Evolutionary conservation across 768 basidiomycete species (phyloP), one percentile per base, ranked within the genome.

Genomic region (Exsudoporus frostii): DNA sequence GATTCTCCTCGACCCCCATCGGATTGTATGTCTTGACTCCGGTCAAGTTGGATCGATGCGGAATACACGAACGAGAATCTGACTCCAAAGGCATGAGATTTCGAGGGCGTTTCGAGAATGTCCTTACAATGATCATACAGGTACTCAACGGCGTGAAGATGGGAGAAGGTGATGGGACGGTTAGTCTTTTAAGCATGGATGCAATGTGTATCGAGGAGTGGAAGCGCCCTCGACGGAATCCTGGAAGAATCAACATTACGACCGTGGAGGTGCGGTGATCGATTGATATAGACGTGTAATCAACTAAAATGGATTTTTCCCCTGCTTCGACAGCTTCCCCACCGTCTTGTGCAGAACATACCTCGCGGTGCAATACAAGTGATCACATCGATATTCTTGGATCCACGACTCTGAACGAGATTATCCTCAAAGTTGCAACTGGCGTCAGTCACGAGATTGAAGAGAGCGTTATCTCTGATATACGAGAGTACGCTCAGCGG

Each of bases 161-260:
- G 70, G 92, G 92, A 37, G 93, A 97, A 73, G 96, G 94, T 8
- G 97, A 98, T 67, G 96, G 97, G 13, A 98, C 97, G 2, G 93
- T 94, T 22, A 84, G 84, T 60, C 71, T 93, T 38, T 64, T 95
- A 32, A 91, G 89, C 59, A 76, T 94, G 48, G 96, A 94, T 15
- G 84, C 90, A n/a, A 97, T 98, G 93, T 98, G 96, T 63, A 86
- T 89, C 11, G 92, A 93, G 65, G 96, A 95, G 7, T 97, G 95
- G 96, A 90, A 89, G 69, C 77, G 85, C 51, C 79, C 79, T 56
- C 76, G 85, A 49, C 98, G 92, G 92, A 98, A 98, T 69, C 96
- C 96, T 1, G 88, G 83, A 13, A 80, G 87, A n/a, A 92, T 97
- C 65, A 80, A 83, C 60, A 73, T 98, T 44, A 83, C 85, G 24